These are phyloP conservation scores for Diversispora epigaea DNA, from an alignment of 192 early-diverging fungal species.

Conservation along the genomic window DNA sequence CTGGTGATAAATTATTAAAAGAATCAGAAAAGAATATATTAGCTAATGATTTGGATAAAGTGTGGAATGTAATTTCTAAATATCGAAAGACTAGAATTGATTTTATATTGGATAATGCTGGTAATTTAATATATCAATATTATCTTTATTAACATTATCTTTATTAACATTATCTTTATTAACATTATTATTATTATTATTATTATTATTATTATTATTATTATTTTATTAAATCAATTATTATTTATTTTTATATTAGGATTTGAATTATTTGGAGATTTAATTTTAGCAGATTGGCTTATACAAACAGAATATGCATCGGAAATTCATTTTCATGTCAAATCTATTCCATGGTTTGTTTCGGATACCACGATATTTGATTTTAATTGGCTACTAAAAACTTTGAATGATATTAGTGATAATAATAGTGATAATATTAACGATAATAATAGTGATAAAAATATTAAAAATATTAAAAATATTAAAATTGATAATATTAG, in stretches of 20 bases:
- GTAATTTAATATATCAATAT: conserved; percentile 34
- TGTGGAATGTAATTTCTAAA: conserved; percentile 57
- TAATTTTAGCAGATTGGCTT: conserved; percentile 85
- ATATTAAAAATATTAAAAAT: no score
- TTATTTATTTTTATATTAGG: conserved; percentile 42
- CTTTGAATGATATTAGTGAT: no score
- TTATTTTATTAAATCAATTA: background rate
- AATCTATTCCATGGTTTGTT: conserved; percentile 95
- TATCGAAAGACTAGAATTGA: conserved; percentile 64
- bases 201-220: no score
- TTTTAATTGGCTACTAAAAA: conserved; percentile 67
- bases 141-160: background rate
- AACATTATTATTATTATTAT: no score
- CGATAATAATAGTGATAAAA: no score
- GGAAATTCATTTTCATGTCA: conserved; percentile 79
- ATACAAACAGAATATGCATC: conserved; percentile 63
- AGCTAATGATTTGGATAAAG: conserved; percentile 66
- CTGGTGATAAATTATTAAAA: conserved; percentile 42
- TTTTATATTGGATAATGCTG: conserved; percentile 89
- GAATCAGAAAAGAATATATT: conserved; percentile 62
- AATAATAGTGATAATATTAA: no score
- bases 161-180: no score
- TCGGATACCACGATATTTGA: conserved; percentile 86
- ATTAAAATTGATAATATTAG: no score
- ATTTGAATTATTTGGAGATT: conserved; percentile 88